These are phyloP conservation scores for Nectriaceae sp. DNA, from an alignment of 2,329 filamentous ascomycete species.

Conservation along the genomic window DNA sequence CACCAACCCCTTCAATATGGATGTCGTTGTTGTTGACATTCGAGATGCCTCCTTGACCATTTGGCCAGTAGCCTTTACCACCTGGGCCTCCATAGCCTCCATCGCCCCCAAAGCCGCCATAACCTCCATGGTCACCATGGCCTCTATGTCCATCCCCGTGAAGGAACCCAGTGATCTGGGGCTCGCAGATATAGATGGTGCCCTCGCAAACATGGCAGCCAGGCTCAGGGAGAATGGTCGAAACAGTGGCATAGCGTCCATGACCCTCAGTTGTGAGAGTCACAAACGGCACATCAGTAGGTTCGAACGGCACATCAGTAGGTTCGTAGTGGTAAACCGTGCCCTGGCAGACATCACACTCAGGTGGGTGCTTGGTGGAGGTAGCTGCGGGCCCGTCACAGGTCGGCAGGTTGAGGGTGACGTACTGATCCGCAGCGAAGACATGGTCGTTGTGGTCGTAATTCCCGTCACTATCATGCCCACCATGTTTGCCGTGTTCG, in stretches of 20 bases:
- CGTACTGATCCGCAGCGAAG: conserved; percentile 5
- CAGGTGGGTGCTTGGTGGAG: conserved; percentile 20
- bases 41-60: too few relatives aligned
- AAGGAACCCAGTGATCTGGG: conserved; percentile 3
- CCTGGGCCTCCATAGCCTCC: not conserved
- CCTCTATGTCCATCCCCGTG: not conserved
- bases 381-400: conserved; percentile 18
- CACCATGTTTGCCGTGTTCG: not conserved
- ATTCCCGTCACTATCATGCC: not conserved
- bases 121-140: too few relatives aligned
- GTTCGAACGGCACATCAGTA: too few relatives aligned
- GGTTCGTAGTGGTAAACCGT: conserved; percentile 29
- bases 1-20: not conserved
- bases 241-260: conserved; percentile 18
- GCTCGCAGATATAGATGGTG: conserved; percentile 29
- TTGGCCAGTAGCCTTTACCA: not conserved
- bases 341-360: conserved; percentile 22
- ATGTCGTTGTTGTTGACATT: not conserved
- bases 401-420: conserved; percentile 26
- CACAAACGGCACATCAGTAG: conserved; percentile 23
- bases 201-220: conserved; percentile 23
- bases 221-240: conserved; percentile 18
- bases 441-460: not conserved
- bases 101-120: too few relatives aligned
- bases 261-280: conserved; percentile 22